Evolutionary conservation across 768 basidiomycete genomes (phyloP), one percentile per base, ranked within the genome.

Genomic region (Amanita inopinata): DNA sequence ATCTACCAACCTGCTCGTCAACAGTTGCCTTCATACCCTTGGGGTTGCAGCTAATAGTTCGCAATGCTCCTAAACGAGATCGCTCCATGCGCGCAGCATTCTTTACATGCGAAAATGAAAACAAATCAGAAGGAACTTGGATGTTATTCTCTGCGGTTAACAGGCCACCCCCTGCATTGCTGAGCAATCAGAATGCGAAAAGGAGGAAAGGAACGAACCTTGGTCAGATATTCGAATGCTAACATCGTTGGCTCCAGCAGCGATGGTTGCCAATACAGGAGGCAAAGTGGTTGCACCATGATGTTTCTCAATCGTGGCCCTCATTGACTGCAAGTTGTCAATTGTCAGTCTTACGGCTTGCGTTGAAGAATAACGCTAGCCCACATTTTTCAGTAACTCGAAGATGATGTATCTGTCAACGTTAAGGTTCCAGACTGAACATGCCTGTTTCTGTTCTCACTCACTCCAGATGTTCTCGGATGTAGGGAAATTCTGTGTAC

Each of bases 171-270:
- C 87, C 90, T 83, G 55, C 34, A n/a, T n/a, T 35, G 28, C 41
- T 32, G 45, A 19, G 10, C 38, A 30, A 49, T 51, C 46, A 53
- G 38, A 40, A 46, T 7, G 11, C 20, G 39, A 22, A 22, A 15
- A 33, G 30, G 3, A 35, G 34, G 17, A 44, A 24, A 19, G 14
- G 25, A 34, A 40, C 14, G 22, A 42, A 80, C 89, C 91, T 75
- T 87, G 80, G 56, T 94, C 90, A n/a, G 89, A 90, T 63, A 94
- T 82, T 28, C 90, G 80, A 38, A 94, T 73, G 4, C 76, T 72
- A 34, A 94, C 73, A 38, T 86, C 75, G 39, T 88, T 73, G 23
- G 77, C 69, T 1, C 82, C 80, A 2, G 79, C 76, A 5, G 80
- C 80, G 34, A 94, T 78, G 0, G 90, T 93, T 1, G 79, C 80